Evolutionary conservation across 768 basidiomycete species (phyloP).

Genomic region (Agaricus subrufescens): DNA sequence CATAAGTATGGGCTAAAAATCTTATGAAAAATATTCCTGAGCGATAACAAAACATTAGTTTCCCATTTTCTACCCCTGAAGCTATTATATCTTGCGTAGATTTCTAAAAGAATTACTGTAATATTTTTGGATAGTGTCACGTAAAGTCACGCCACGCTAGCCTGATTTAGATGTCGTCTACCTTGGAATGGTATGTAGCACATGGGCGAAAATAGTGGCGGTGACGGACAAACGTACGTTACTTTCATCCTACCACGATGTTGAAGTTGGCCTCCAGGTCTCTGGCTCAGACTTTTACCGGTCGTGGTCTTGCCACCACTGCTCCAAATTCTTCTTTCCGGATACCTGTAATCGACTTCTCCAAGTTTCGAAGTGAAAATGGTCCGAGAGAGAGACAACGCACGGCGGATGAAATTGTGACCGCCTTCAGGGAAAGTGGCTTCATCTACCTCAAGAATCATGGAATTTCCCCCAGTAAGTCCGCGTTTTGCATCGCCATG

Average conservation of each 20-base stretch:
- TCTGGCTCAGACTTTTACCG: conserved; percentile 15
- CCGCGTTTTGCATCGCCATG: not conserved
- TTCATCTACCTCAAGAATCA: conserved; percentile 78
- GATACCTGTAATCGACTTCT: conserved; percentile 80
- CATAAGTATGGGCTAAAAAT: too few relatives aligned
- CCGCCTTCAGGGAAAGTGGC: conserved; percentile 75
- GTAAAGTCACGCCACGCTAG: too few relatives aligned
- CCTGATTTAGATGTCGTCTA: too few relatives aligned
- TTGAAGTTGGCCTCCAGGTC: conserved; percentile 24
- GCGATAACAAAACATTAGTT: too few relatives aligned
- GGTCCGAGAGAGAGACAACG: conserved; percentile 43
- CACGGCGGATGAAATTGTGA: conserved; percentile 65
- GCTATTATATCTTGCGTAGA: too few relatives aligned
- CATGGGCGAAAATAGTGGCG: too few relatives aligned
- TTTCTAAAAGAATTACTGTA: too few relatives aligned
- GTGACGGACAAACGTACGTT: not conserved
- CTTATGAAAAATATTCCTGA: too few relatives aligned
- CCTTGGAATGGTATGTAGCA: too few relatives aligned
- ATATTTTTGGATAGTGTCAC: too few relatives aligned
- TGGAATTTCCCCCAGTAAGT: conserved; percentile 52
- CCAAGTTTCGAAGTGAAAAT: conserved; percentile 48
- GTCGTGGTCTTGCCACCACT: conserved; percentile 23
- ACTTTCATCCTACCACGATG: conserved; percentile 16
- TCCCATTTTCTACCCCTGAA: too few relatives aligned
- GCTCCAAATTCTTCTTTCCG: conserved; percentile 32